Conservation (phyloP, 768 basidiomycete species). For the Rhodotorula kratochvilovae region DNA sequence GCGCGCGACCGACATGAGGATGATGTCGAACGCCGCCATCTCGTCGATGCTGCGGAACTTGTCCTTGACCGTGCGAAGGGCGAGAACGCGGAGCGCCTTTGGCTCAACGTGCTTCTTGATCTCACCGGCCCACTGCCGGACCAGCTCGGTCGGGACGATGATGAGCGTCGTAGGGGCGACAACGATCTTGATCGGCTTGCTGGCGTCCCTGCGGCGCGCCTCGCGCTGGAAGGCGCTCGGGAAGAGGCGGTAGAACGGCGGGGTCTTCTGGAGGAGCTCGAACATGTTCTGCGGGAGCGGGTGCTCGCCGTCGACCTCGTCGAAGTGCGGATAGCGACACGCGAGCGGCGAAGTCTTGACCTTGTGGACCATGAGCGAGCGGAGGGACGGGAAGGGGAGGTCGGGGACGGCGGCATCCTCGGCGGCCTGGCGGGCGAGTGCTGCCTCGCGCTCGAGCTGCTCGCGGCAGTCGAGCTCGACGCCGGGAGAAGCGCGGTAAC, state of each 20-base stretch:
- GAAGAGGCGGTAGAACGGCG: constrained; percentile 29
- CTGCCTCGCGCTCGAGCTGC: background rate
- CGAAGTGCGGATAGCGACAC: constrained; percentile 1
- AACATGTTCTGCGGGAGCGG: background rate
- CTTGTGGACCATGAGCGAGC: constrained; percentile 3
- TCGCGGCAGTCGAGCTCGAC: background rate
- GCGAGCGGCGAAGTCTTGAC: constrained; percentile 10
- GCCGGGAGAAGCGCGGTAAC: constrained; percentile 16
- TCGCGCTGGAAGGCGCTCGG: constrained; percentile 10
- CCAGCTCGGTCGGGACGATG: constrained; percentile 46
- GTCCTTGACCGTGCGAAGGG: constrained; percentile 37
- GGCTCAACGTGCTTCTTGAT: constrained; percentile 43
- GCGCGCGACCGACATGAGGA: constrained; percentile 33
- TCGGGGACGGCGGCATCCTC: background rate
- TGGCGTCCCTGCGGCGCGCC: constrained; percentile 12
- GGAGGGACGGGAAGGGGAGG: constrained; percentile 18
- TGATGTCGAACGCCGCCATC: constrained; percentile 44
- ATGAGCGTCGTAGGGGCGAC: constrained; percentile 45
- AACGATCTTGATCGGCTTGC: constrained; percentile 36
- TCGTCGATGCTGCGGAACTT: constrained; percentile 32
- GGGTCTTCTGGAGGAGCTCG: constrained; percentile 2
- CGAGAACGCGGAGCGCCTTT: constrained; percentile 37
- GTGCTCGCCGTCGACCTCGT: background rate
- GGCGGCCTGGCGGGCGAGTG: background rate
- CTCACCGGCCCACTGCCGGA: constrained; percentile 46